These are phyloP conservation scores for Cladorrhinum sp. DNA, from an alignment of 2,329 filamentous ascomycete genomes.

Conservation along the genomic window DNA sequence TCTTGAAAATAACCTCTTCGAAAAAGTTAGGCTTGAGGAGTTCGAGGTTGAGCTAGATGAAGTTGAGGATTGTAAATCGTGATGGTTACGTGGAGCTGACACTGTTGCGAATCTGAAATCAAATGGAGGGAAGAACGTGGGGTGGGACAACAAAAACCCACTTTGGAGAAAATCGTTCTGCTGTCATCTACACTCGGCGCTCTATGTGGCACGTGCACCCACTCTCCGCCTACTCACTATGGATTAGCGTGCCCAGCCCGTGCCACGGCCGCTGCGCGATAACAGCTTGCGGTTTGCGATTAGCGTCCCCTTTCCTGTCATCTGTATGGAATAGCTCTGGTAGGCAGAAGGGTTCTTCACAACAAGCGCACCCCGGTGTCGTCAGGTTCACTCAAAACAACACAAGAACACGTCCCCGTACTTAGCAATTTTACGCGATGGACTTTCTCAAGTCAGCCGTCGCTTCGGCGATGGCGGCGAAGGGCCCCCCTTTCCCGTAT, in stretches of 20 bases:
- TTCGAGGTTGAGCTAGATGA: background rate
- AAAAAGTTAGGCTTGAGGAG: background rate
- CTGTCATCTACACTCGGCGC: background rate
- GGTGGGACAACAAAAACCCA: background rate
- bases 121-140: background rate
- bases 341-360: background rate
- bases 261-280: conserved; percentile 11
- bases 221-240: conserved; percentile 8
- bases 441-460: conserved; percentile 98
- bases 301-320: conserved; percentile 13
- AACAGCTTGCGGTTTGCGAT: conserved; percentile 25
- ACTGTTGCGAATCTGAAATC: background rate
- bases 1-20: background rate
- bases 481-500: conserved; percentile 90
- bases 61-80: background rate
- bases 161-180: background rate
- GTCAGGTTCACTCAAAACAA: background rate
- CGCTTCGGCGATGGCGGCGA: conserved; percentile 84
- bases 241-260: conserved; percentile 13
- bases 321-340: background rate
- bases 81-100: background rate
- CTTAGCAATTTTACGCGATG: conserved; percentile 52
- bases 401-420: no score
- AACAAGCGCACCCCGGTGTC: background rate
- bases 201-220: background rate